Percentiles rank a stretch among this genome's conserved stretches.
Evolutionary conservation across 352 stramenopile species (phyloP).

Genomic region (Globisporangium paroecandrum): DNA sequence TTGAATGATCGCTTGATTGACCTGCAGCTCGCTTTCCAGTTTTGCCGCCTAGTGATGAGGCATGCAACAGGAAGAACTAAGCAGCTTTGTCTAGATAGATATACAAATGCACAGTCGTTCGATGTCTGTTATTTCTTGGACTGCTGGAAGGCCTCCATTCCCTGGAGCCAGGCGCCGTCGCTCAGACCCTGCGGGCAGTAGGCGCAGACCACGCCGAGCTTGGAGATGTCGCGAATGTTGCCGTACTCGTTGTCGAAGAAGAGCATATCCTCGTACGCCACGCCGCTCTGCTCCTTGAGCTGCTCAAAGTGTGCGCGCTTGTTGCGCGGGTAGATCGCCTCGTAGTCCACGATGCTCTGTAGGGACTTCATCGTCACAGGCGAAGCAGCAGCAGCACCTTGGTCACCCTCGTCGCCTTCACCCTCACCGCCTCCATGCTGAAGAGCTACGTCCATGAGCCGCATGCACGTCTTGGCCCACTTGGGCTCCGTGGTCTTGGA

Average conservation of each 20-base stretch:
- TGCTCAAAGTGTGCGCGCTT: constrained; percentile 91
- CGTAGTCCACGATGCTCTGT: constrained; percentile 64
- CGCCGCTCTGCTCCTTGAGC: constrained; percentile 83
- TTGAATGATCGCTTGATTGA: neutral
- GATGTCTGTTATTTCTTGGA: constrained; percentile 25
- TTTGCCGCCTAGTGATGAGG: neutral
- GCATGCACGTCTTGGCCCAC: constrained; percentile 78
- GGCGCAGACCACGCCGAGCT: constrained; percentile 67
- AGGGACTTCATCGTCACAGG: constrained; percentile 33
- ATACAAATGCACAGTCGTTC: neutral
- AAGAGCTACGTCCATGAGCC: constrained; percentile 55
- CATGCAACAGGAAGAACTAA: neutral
- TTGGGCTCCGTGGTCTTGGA: constrained; percentile 71
- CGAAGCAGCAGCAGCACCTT: neutral
- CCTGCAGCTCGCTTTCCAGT: neutral
- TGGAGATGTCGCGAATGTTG: constrained; percentile 70
- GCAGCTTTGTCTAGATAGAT: neutral
- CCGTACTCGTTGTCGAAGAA: constrained; percentile 95
- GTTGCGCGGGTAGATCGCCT: constrained; percentile 83
- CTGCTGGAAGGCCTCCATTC: constrained; percentile 66
- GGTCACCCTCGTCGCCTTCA: neutral
- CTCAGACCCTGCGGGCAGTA: constrained; percentile 81
- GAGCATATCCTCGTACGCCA: constrained; percentile 94
- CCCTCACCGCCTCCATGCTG: neutral
- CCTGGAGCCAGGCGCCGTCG: constrained; percentile 56